These are phyloP conservation scores for Termitomyces sp. DNA, from an alignment of 768 basidiomycete species.

Conservation along the genomic window DNA sequence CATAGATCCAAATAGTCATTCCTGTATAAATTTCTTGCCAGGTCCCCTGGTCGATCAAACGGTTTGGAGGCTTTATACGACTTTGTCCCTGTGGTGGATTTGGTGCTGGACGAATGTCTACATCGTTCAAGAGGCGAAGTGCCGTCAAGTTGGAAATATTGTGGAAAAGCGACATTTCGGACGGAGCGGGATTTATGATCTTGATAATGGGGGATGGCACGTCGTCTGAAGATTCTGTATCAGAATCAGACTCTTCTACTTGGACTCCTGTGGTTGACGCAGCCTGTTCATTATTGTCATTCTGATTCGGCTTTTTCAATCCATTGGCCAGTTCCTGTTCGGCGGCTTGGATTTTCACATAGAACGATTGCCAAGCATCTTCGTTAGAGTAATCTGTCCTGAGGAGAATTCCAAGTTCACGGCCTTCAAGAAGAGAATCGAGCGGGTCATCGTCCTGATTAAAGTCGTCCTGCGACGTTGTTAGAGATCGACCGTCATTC, in stretches of 20 bases:
- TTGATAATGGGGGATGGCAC: conserved; percentile 40
- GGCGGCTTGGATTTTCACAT: conserved; percentile 41
- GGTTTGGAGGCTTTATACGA: conserved; percentile 47
- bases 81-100: conserved; percentile 38
- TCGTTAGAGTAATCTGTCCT: conserved; percentile 73
- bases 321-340: conserved; percentile 52
- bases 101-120: conserved; percentile 59
- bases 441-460: conserved; percentile 49
- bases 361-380: conserved; percentile 59
- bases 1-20: conserved; percentile 73
- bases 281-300: neutral
- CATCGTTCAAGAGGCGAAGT: conserved; percentile 69
- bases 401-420: conserved; percentile 59
- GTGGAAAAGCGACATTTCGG: conserved; percentile 37
- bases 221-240: conserved; percentile 23
- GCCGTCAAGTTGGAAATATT: conserved; percentile 62
- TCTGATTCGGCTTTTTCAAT: conserved; percentile 9
- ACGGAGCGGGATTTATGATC: conserved; percentile 40
- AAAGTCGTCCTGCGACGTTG: conserved; percentile 18
- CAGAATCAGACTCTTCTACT: conserved; percentile 32
- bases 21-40: conserved; percentile 76
- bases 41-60: conserved; percentile 57
- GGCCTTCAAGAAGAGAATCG: conserved; percentile 44
- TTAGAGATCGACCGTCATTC: neutral
- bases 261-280: conserved; percentile 6